A percentile compares a stretch with the other conserved stretches of the same genome.
Conservation (phyloP, 2,329 filamentous ascomycete genomes). For the Ceratocystis lukuohia region DNA sequence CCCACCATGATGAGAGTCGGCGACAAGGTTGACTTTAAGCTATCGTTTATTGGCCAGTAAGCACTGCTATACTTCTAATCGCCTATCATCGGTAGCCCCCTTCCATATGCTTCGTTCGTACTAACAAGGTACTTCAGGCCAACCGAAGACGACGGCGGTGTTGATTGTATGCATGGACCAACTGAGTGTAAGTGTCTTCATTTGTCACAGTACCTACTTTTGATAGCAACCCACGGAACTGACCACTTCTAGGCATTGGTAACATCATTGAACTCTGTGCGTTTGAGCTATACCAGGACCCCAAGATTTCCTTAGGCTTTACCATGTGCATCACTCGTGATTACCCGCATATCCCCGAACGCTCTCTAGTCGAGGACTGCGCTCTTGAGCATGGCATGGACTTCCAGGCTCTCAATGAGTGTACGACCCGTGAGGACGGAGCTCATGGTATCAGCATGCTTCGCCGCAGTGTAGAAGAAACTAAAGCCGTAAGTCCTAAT, state of each 20-base stretch:
- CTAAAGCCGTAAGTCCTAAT: constrained; percentile 35
- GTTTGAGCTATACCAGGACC: constrained; percentile 64
- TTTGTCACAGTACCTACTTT: too few relatives aligned
- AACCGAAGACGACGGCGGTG: constrained; percentile 59
- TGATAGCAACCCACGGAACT: neutral
- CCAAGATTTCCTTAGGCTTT: constrained; percentile 82
- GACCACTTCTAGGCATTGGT: constrained; percentile 46
- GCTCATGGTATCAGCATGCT: constrained; percentile 55
- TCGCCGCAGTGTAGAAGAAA: constrained; percentile 52
- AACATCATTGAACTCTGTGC: constrained; percentile 93
- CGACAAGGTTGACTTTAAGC: constrained; percentile 77
- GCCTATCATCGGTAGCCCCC: neutral
- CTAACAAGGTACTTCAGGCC: constrained; percentile 29
- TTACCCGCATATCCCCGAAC: constrained; percentile 64
- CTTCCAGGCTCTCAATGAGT: constrained; percentile 67
- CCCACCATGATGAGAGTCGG: constrained; percentile 72
- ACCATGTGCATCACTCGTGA: constrained; percentile 74
- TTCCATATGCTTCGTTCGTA: neutral
- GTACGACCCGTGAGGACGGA: constrained; percentile 64
- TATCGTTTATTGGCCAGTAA: constrained; percentile 79
- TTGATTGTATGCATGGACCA: constrained; percentile 80
- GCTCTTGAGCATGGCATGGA: constrained; percentile 83
- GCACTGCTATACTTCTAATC: constrained; percentile 22
- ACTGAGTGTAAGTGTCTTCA: constrained; percentile 47
- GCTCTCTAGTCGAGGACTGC: constrained; percentile 70